phyloP scores from a whole-genome alignment of 805 yeast genomes.

The Spathaspora passalidarum region DNA sequence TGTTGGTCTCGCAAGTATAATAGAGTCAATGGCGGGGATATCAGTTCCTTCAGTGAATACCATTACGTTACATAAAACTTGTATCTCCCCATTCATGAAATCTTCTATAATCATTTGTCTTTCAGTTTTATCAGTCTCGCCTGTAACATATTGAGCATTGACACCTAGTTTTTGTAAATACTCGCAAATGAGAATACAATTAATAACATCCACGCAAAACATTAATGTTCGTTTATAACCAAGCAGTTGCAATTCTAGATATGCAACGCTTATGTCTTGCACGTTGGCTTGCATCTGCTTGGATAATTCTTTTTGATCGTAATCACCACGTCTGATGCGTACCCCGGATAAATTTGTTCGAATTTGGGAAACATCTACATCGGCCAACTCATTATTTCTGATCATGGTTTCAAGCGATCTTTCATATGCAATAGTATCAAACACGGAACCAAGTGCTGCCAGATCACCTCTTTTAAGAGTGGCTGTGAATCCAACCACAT shows the following conservation, averaged over 20 bases:
- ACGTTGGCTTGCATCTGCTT: not conserved
- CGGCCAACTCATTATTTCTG: slow-evolving; percentile 63
- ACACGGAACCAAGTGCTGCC: slow-evolving; percentile 49
- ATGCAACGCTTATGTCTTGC: slow-evolving; percentile 53
- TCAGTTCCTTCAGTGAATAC: slow-evolving; percentile 95
- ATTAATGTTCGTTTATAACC: slow-evolving; percentile 61
- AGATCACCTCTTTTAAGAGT: slow-evolving; percentile 80
- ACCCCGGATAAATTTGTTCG: slow-evolving; percentile 39
- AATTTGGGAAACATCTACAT: slow-evolving; percentile 62
- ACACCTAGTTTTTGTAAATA: slow-evolving; percentile 59
- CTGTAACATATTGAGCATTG: slow-evolving; percentile 68
- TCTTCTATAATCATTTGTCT: slow-evolving; percentile 53
- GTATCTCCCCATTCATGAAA: slow-evolving; percentile 60
- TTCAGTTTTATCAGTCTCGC: slow-evolving; percentile 52
- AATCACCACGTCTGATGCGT: slow-evolving; percentile 48
- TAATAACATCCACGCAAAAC: slow-evolving; percentile 74
- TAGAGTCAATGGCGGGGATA: slow-evolving; percentile 81
- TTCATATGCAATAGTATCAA: slow-evolving; percentile 75
- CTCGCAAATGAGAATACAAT: slow-evolving; percentile 53
- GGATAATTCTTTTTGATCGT: slow-evolving; percentile 27
- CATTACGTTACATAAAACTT: slow-evolving; percentile 82
- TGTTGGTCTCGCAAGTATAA: slow-evolving; percentile 79
- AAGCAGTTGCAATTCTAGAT: slow-evolving; percentile 33
- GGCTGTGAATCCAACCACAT: slow-evolving; percentile 84
- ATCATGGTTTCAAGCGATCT: slow-evolving; percentile 66